Evolutionary conservation across 2,329 filamentous ascomycete species (phyloP), one percentile per base, ranked within the genome.

Genomic region (Ophiostoma populinum): DNA sequence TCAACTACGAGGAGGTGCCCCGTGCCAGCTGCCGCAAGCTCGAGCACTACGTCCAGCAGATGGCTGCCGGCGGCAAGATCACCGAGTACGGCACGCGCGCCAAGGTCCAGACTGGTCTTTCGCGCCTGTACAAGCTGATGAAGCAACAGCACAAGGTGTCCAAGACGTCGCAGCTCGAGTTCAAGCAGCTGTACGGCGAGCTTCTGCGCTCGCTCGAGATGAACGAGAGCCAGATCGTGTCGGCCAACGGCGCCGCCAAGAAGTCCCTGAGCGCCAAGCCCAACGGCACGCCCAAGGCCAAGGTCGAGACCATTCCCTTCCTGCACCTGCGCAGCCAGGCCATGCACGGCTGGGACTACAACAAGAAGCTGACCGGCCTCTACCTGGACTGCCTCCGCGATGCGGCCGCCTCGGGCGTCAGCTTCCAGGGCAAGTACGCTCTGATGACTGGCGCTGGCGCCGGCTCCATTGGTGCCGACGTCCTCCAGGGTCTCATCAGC

Each of bases 361-460:
- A 83, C 73, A 98, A 95, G 70, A 94, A 92, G 64, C 71, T 98
- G 39, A 95, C 90, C 17, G 80, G 82, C 38, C 59, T 86, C 47
- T 98, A 98, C 55, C 72, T 98, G 22, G 83, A 94, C 53, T 85
- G 83, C 42, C 61, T 98, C 21, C 86, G 93, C 61, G 72, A 86
- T 43, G 85, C 86, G 45, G 90, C 90, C 44, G 80, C 75, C 49
- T 67, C 73, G 37, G 90, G 90, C 55, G 75, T 98, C 40, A 90
- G 76, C 31, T 98, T 92, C 65, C 72, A 85, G 53, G 83, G 80
- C 60, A 95, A 94, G 67, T 82, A 95, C 51, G 87, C 80, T 32
- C 71, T 98, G 46, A 98, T 98, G 86, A 98, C 90, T 42, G 90
- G 90, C 61, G 90, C 90, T 45, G 90, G 90, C 58, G 90, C 86